Conservation (phyloP, 225 moss, liverwort and hornwort species). For the Thuidium tamariscinum region DNA sequence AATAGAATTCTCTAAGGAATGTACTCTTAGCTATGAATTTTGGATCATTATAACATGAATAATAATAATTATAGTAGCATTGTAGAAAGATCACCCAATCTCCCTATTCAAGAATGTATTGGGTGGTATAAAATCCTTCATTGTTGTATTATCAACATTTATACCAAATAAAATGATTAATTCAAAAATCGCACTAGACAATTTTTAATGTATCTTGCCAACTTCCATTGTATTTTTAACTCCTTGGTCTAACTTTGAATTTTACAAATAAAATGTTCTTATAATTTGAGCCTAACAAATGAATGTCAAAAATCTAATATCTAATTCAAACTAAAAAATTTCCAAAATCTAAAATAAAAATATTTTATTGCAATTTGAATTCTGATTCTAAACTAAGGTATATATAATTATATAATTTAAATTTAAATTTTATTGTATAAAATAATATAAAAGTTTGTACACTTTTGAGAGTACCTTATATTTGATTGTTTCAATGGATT, state of each 20-base stretch:
- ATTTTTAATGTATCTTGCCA: no score
- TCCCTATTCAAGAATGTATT: neutral
- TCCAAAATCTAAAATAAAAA: no score
- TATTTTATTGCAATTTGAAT: neutral
- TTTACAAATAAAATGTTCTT: no score
- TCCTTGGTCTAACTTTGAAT: neutral
- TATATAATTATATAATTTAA: neutral
- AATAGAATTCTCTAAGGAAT: neutral
- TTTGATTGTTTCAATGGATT: neutral
- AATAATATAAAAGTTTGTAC: neutral
- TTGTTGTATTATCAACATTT: fast-evolving
- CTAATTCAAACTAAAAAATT: neutral
- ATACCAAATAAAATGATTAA: no score
- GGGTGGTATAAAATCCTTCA: neutral
- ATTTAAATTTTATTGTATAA: no score
- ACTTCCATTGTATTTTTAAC: neutral
- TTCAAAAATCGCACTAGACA: no score
- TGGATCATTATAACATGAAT: fast-evolving
- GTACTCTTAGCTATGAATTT: fast-evolving
- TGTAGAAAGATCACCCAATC: neutral
- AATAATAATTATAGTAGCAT: fast-evolving
- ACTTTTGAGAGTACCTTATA: neutral
- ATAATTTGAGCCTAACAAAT: neutral
- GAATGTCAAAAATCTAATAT: neutral
- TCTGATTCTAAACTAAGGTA: neutral